These are phyloP conservation scores for Beauveria australis DNA, from an alignment of 2,329 filamentous ascomycete genomes.

Conservation along the genomic window DNA sequence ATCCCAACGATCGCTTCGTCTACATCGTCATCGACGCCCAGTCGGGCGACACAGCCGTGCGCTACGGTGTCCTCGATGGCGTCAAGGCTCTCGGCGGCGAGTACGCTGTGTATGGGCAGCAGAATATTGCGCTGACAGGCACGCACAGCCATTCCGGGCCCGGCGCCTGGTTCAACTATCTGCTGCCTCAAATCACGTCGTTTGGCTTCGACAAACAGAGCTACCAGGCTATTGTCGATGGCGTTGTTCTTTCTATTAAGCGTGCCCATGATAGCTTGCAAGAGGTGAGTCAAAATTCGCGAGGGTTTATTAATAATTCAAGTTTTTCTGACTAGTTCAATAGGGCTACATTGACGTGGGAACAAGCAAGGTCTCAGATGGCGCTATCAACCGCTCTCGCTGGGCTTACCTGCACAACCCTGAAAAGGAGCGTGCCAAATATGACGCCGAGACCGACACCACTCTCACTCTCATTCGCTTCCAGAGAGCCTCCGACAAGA, in stretches of 20 bases:
- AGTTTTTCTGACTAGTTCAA: not conserved
- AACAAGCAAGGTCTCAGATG: conserved; percentile 59
- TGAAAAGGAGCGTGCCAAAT: conserved; percentile 61
- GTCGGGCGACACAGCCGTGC: conserved; percentile 80
- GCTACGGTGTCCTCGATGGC: conserved; percentile 76
- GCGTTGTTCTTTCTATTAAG: conserved; percentile 71
- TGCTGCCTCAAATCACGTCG: conserved; percentile 84
- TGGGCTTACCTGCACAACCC: conserved; percentile 87
- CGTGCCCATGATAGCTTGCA: conserved; percentile 56
- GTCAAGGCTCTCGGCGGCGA: conserved; percentile 60
- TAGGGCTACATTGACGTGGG: conserved; percentile 63
- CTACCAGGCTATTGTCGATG: conserved; percentile 82
- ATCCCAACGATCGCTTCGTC: conserved; percentile 64
- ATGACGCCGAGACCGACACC: conserved; percentile 46
- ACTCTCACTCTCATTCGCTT: conserved; percentile 72
- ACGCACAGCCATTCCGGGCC: conserved; percentile 91
- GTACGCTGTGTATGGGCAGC: conserved; percentile 66
- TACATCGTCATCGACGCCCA: conserved; percentile 84
- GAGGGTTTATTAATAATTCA: too few relatives aligned
- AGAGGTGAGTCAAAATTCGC: conserved; percentile 26
- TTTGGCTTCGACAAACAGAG: conserved; percentile 80
- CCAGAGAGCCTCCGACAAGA: conserved; percentile 62
- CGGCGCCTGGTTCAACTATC: conserved; percentile 89
- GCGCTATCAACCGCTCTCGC: conserved; percentile 82
- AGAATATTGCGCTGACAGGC: conserved; percentile 82